Conservation (phyloP, 768 basidiomycete species). For the Psilocybe cubensis region DNA sequence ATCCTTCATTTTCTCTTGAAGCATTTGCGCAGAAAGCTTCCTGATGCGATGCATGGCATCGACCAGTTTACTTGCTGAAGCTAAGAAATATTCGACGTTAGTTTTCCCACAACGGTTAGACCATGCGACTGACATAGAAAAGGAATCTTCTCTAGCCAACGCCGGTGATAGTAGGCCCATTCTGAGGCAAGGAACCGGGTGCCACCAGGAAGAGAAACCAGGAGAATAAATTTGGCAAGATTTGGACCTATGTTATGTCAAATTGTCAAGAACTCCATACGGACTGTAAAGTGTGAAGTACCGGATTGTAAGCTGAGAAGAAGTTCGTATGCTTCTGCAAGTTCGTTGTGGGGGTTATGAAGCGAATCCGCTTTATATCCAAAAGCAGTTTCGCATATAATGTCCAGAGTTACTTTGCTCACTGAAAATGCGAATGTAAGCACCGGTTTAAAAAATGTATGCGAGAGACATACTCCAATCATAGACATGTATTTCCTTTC, state of each 20-base stretch:
- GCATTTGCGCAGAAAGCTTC: slow-evolving; percentile 40
- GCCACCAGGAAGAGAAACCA: slow-evolving; percentile 40
- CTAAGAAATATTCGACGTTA: slow-evolving; percentile 14
- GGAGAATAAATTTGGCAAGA: slow-evolving; percentile 34
- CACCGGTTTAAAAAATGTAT: not conserved
- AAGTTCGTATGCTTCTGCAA: slow-evolving; percentile 48
- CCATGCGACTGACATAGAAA: slow-evolving; percentile 18
- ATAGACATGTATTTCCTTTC: slow-evolving; percentile 38
- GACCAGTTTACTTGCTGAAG: slow-evolving; percentile 27
- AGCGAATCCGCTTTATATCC: slow-evolving; percentile 49
- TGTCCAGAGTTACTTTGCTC: slow-evolving; percentile 54
- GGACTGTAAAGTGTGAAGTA: slow-evolving; percentile 6
- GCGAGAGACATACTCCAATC: slow-evolving; percentile 45
- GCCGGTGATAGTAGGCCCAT: slow-evolving; percentile 39
- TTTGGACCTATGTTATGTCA: slow-evolving; percentile 27
- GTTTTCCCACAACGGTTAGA: not conserved
- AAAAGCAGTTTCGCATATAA: slow-evolving; percentile 53
- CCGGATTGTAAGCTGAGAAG: slow-evolving; percentile 44
- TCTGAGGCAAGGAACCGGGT: slow-evolving; percentile 33
- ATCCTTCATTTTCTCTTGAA: slow-evolving; percentile 44
- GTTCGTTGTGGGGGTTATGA: slow-evolving; percentile 46
- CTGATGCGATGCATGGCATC: slow-evolving; percentile 47
- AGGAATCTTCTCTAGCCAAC: slow-evolving; percentile 30
- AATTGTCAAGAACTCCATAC: not conserved
- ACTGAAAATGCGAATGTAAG: slow-evolving; percentile 28